Base-by-base conservation (phyloP, 177 flowering plant species). In the Tripterygium wilfordii region DNA sequence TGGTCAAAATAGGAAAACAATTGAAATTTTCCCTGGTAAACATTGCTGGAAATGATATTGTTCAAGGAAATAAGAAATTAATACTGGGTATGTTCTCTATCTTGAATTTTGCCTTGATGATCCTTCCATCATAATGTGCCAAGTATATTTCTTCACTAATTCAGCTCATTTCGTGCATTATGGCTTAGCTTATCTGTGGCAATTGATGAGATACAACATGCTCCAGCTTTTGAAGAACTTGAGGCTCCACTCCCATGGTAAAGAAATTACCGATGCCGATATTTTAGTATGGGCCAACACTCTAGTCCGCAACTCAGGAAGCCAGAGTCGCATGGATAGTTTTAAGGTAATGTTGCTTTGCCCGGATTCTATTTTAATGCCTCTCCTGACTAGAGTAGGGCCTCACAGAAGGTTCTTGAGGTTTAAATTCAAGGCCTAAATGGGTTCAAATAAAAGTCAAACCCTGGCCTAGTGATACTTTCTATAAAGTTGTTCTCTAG, bases 111-210 rank as follows among this genome's bases (percentile, higher is more conserved):
- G 33, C 33, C 33, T 6, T 30, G n/a, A n/a, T n/a, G n/a, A n/a
- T n/a, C n/a, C n/a, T 45, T 46, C 14, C 40, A 13, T 13, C 14
- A 23, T 30, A 7, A 30, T 30, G 33, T 30, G 33, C 33, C 10
- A 8, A 13, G 17, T 23, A 14, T 36, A 18, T n/a, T n/a, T 46
- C 10, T 15, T 35, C 24, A 21, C 12, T 30, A 12, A 30, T 12
- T 6, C 33, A 6, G 7, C 8, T 12, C 12, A 6, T 30, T 15
- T 40, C 32, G 33, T 37, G 53, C 29, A 26, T 54, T 53, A 50
- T n/a, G n/a, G n/a, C n/a, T 49, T 85, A 87, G 96, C 96, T 49
- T 87, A 60, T 58, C 49, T 84, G 54, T 87, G 92, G 92, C 96
- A 87, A 57, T 62, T 84, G 70, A 87, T 87, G 96, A 74, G 96